Evolutionary conservation across 805 yeast species (phyloP).

Genomic region (Pichia scutulata): DNA sequence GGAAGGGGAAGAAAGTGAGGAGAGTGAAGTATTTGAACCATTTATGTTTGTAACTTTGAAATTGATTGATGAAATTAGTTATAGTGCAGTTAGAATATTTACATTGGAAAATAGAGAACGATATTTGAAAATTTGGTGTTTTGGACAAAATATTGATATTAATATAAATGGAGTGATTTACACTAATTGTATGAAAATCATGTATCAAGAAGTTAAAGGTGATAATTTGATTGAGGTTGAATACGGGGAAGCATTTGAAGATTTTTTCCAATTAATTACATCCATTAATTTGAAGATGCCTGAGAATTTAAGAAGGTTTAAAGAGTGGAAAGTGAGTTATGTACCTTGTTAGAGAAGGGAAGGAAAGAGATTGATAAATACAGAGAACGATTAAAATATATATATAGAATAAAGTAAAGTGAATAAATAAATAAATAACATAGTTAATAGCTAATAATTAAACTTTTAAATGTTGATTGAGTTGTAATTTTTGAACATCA

Average conservation of each 20-base stretch:
- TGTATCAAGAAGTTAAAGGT: conserved; percentile 24
- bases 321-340: conserved; percentile 27
- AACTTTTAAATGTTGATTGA: background rate
- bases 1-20: background rate
- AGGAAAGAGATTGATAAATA: conserved; percentile 5
- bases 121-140: conserved; percentile 38
- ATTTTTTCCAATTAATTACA: conserved; percentile 25
- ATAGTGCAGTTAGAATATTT: conserved; percentile 34
- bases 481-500: background rate
- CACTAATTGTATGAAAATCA: conserved; percentile 35
- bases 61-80: conserved; percentile 36
- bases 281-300: conserved; percentile 32
- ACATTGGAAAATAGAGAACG: conserved; percentile 15
- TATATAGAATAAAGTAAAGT: too few relatives aligned
- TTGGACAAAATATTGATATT: conserved; percentile 34
- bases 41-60: conserved; percentile 31
- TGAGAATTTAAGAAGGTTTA: conserved; percentile 10
- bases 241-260: conserved; percentile 27
- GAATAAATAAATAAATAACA: too few relatives aligned
- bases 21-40: conserved; percentile 28
- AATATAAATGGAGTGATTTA: conserved; percentile 1
- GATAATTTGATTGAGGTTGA: conserved; percentile 27
- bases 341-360: conserved; percentile 11
- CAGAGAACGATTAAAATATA: background rate
- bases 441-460: too few relatives aligned